Evolutionary conservation across 2,329 filamentous ascomycete genomes (phyloP).

Genomic region (Ascochyta pisi): DNA sequence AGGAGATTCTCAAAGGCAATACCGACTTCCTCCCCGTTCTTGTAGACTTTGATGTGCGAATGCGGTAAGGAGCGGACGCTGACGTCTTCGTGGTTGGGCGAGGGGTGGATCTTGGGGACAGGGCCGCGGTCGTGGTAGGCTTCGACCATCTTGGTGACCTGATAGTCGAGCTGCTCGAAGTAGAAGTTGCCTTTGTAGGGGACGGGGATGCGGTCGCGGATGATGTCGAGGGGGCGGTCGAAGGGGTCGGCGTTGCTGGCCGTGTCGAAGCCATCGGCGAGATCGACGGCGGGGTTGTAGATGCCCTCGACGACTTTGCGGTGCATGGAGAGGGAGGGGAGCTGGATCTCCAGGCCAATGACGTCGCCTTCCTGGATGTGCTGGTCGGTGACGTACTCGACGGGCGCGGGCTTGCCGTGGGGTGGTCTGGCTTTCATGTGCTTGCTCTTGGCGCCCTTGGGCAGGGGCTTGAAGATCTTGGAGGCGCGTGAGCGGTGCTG

Average conservation of each 20-base stretch:
- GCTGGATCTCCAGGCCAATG: constrained; percentile 88
- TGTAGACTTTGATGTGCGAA: constrained; percentile 87
- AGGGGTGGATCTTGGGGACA: constrained; percentile 71
- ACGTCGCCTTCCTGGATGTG: constrained; percentile 89
- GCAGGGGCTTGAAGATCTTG: constrained; percentile 68
- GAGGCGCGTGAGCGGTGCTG: constrained; percentile 94
- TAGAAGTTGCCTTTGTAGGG: constrained; percentile 92
- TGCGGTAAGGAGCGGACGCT: constrained; percentile 86
- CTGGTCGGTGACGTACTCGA: constrained; percentile 67
- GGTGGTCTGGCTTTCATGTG: constrained; percentile 49
- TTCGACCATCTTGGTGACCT: constrained; percentile 85
- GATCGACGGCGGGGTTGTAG: constrained; percentile 85
- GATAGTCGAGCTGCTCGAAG: constrained; percentile 92
- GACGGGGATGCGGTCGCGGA: constrained; percentile 94
- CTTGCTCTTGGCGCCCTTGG: constrained; percentile 49
- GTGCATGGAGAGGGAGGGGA: constrained; percentile 85
- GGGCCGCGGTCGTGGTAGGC: constrained; percentile 60
- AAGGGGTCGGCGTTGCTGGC: constrained; percentile 38
- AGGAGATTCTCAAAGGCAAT: constrained; percentile 87
- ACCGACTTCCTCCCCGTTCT: constrained; percentile 86
- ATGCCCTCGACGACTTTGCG: constrained; percentile 85
- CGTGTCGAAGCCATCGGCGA: constrained; percentile 64
- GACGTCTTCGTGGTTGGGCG: constrained; percentile 73
- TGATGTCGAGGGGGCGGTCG: constrained; percentile 75
- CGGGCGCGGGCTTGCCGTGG: constrained; percentile 44